Evolutionary conservation across 1,139 yeast species (phyloP), one percentile per base, ranked within the genome.

Genomic region (Kurtzmaniella quercitrusa): DNA sequence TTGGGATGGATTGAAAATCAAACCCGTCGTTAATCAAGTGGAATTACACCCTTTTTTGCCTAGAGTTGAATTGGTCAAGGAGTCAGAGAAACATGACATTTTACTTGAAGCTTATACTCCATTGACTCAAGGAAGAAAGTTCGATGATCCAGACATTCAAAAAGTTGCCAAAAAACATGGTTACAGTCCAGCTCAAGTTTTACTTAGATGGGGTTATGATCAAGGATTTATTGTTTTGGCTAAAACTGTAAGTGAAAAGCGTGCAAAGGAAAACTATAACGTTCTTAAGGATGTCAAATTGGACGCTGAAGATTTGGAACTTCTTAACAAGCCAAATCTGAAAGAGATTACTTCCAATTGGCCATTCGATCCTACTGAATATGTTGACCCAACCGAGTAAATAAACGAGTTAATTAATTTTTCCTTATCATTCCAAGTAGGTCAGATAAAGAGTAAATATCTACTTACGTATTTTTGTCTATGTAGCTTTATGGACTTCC

Each of bases 21-120:
- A 67, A 47, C 91, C 91, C 0, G 82, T 56, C 9, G 77, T 79
- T 9, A 78, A 83, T 54, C 85, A 82, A 58, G 75, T 85, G 48
- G 91, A 84, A 60, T 75, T 84, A 16, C 81, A 86, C 48, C 93
- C 91, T 1, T 85, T 89, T 88, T 70, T 82, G 45, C 82, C 81
- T 85, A 70, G 88, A 53, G 66, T 68, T 33, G 83, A 83, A 34
- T 63, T 85, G 43, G 78, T 79, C 3, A 73, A 75, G 34, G 82
- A 65, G 61, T 81, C 85, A 48, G 62, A 67, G 40, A 38, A 41
- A 7, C 50, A 62, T 12, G 57, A 56, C 14, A 63, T 68, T 19
- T 52, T 49, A 3, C 68, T 66, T 9, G 72, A 68, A 50, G 73
- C 73, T 0, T 68, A 63, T 44, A 61, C 71, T 15, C 73, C 73